Evolutionary conservation across 2,329 filamentous ascomycete species (phyloP).

Genomic region (Stromatinia cepivora): DNA sequence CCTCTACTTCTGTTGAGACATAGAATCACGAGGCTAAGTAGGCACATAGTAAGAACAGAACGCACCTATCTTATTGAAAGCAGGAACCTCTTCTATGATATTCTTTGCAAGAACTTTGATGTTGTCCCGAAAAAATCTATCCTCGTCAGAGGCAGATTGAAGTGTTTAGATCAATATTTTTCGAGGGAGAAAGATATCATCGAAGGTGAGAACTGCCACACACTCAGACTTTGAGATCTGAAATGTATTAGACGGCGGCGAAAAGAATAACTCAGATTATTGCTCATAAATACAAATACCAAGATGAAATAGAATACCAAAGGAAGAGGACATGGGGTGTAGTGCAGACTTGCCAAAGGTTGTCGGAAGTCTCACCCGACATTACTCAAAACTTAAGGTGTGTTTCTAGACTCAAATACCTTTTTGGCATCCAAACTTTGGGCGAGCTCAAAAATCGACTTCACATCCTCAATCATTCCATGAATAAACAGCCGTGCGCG

Average conservation of each 20-base stretch:
- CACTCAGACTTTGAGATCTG: too few species aligned
- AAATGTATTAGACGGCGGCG: background rate
- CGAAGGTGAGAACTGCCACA: background rate
- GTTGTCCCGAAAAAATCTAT: background rate
- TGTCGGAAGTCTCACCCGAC: background rate
- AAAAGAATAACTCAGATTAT: background rate
- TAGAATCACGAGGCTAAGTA: too few species aligned
- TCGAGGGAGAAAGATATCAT: too few species aligned
- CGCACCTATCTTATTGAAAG: too few species aligned
- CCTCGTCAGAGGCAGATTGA: too few species aligned
- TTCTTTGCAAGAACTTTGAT: background rate
- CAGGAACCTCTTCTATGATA: background rate
- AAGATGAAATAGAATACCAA: background rate
- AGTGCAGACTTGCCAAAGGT: background rate
- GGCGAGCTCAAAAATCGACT: background rate
- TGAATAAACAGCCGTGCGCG: background rate
- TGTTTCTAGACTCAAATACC: background rate
- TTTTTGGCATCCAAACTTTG: background rate
- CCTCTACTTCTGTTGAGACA: background rate
- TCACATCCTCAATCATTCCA: background rate
- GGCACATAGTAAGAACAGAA: background rate
- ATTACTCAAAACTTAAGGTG: background rate
- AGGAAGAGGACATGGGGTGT: background rate
- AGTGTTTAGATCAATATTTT: too few species aligned
- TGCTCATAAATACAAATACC: background rate